These are phyloP conservation scores for Melaleuca alternifolia DNA, from an alignment of 345 rosid species.

Conservation along the genomic window DNA sequence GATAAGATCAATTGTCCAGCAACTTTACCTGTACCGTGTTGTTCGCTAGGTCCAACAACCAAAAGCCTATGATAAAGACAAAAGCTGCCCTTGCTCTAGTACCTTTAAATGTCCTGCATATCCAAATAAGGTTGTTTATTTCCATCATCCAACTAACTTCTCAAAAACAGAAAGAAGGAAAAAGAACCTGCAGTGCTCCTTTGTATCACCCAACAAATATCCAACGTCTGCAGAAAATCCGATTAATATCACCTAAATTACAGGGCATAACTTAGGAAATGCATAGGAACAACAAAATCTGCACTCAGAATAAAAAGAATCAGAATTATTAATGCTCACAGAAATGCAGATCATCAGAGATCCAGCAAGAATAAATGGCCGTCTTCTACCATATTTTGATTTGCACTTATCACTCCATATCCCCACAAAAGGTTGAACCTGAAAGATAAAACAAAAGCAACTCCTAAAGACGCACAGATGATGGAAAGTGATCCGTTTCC, in stretches of 20 bases:
- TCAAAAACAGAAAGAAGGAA: conserved; percentile 9
- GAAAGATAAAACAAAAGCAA: not conserved
- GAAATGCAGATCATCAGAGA: conserved; percentile 74
- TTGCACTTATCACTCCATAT: conserved; percentile 96
- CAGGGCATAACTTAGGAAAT: conserved; percentile 47
- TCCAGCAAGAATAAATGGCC: conserved; percentile 91
- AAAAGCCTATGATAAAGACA: conserved; percentile 84
- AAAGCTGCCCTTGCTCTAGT: conserved; percentile 77
- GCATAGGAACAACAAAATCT: conserved; percentile 5
- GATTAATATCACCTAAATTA: conserved; percentile 85
- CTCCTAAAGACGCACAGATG: not conserved
- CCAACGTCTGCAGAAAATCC: conserved; percentile 99
- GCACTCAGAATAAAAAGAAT: not conserved
- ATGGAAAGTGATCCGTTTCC: not conserved
- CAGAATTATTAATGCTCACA: conserved; percentile 38
- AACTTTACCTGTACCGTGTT: conserved; percentile 82
- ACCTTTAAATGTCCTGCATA: conserved; percentile 79
- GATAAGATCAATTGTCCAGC: not conserved
- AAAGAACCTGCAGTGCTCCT: conserved; percentile 86
- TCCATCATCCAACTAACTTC: not conserved
- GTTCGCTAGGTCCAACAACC: conserved; percentile 98
- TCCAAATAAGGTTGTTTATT: not conserved
- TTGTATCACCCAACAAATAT: conserved; percentile 69
- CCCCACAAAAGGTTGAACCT: conserved; percentile 99
- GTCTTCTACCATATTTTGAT: conserved; percentile 81